Conservation (phyloP, 345 rosid species). For the Barbarea vulgaris region DNA sequence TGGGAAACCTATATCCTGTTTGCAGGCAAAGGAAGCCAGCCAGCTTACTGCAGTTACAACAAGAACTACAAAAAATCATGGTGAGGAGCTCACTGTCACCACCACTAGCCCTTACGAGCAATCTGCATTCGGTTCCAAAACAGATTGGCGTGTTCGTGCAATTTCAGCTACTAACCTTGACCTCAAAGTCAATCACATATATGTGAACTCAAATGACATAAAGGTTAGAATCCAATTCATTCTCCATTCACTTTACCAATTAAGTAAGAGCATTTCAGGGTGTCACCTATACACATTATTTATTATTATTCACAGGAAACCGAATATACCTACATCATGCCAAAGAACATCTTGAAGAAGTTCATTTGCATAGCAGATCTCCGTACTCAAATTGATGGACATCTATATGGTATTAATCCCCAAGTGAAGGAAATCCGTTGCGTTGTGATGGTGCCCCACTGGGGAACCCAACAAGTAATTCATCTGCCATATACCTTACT, state of each 20-base stretch:
- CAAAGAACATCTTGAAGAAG: slow-evolving; percentile 94
- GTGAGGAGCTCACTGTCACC: slow-evolving; percentile 88
- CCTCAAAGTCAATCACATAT: slow-evolving; percentile 91
- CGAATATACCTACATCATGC: slow-evolving; percentile 94
- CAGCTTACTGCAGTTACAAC: slow-evolving; percentile 97
- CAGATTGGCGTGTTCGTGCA: slow-evolving; percentile 99
- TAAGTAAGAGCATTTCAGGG: not conserved
- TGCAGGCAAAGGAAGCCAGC: slow-evolving; percentile 95
- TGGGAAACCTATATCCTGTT: slow-evolving; percentile 50
- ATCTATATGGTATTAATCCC: slow-evolving; percentile 89
- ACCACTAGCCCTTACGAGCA: slow-evolving; percentile 96
- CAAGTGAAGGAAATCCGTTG: slow-evolving; percentile 97
- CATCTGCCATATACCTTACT: slow-evolving; percentile 51
- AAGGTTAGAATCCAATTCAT: slow-evolving; percentile 53
- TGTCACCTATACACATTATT: slow-evolving; percentile 20
- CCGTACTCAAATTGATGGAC: slow-evolving; percentile 89
- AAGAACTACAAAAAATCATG: slow-evolving; percentile 89
- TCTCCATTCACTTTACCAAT: not conserved
- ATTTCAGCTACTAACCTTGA: slow-evolving; percentile 97
- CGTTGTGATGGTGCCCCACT: slow-evolving; percentile 87
- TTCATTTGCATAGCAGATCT: slow-evolving; percentile 97
- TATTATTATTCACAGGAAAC: slow-evolving; percentile 64
- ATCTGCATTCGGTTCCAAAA: slow-evolving; percentile 84
- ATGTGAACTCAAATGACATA: slow-evolving; percentile 94
- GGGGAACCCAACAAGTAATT: slow-evolving; percentile 89